Percentiles rank a stretch among this genome's conserved stretches.
Conservation (phyloP, 441 rosid species). For the Jatropha podagrica region DNA sequence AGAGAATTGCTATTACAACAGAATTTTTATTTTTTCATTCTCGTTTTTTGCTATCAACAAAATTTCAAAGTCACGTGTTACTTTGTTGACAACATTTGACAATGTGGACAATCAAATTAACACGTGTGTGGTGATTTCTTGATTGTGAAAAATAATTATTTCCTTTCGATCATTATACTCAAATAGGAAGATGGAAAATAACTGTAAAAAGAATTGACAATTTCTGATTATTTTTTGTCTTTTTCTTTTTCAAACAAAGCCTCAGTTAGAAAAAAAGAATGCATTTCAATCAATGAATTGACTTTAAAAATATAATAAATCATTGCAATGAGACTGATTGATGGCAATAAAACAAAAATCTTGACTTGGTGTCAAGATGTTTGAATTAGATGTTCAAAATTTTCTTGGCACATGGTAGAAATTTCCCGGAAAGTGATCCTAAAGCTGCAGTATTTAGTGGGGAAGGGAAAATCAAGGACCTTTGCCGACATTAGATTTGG, state of each 20-base stretch:
- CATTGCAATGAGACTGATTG: not conserved
- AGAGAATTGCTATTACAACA: no score
- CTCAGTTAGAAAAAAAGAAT: not conserved
- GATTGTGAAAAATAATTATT: not conserved
- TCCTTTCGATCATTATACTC: no score
- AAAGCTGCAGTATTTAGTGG: not conserved
- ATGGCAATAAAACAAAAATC: not conserved
- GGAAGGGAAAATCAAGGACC: not conserved
- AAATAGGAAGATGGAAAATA: no score
- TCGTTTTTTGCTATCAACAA: not conserved
- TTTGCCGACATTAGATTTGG: conserved; percentile 17
- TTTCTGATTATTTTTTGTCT: no score
- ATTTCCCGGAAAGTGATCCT: not conserved
- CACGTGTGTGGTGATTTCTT: not conserved
- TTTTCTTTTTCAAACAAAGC: no score
- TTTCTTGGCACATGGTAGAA: not conserved
- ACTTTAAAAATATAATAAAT: not conserved
- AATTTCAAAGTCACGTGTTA: not conserved
- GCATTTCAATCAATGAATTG: not conserved
- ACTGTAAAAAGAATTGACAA: no score
- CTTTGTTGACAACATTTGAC: no score
- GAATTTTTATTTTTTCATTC: no score
- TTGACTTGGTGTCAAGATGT: not conserved
- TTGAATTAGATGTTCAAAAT: not conserved
- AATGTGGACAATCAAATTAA: not conserved